Conservation (phyloP, 2,329 filamentous ascomycete species). For the Exophiala oligosperma region DNA sequence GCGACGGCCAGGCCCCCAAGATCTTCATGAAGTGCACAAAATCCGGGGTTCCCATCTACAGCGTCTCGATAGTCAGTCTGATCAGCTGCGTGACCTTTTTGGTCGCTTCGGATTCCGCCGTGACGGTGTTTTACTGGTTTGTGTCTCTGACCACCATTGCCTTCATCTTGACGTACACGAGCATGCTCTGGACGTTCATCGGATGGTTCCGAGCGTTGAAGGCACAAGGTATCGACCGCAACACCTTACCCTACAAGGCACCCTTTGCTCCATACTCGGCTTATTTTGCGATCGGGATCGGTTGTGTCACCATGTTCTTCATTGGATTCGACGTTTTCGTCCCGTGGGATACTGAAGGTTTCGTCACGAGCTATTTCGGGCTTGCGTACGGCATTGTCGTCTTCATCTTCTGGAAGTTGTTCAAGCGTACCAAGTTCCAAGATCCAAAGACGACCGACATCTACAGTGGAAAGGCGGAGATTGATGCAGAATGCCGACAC, state of each 20-base stretch:
- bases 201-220: constrained; percentile 68
- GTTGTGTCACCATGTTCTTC: constrained; percentile 61
- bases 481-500: constrained; percentile 36
- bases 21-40: constrained; percentile 60
- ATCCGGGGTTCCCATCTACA: constrained; percentile 64
- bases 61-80: constrained; percentile 62
- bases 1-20: constrained; percentile 53
- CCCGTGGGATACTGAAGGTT: constrained; percentile 46
- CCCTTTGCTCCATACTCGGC: constrained; percentile 69
- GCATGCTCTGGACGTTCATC: constrained; percentile 69
- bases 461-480: constrained; percentile 35
- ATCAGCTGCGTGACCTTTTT: constrained; percentile 71
- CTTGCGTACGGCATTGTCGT: constrained; percentile 45
- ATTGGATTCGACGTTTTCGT: constrained; percentile 58
- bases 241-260: constrained; percentile 67
- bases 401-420: constrained; percentile 39
- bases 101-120: constrained; percentile 62
- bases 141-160: constrained; percentile 54
- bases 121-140: constrained; percentile 70
- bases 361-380: constrained; percentile 54
- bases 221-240: constrained; percentile 67
- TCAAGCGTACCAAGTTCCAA: constrained; percentile 33
- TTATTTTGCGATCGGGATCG: constrained; percentile 58
- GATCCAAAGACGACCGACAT: constrained; percentile 32
- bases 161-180: constrained; percentile 62